Base-by-base conservation (phyloP, 495 filamentous ascomycete species). In the Bathelium albidoporum region DNA sequence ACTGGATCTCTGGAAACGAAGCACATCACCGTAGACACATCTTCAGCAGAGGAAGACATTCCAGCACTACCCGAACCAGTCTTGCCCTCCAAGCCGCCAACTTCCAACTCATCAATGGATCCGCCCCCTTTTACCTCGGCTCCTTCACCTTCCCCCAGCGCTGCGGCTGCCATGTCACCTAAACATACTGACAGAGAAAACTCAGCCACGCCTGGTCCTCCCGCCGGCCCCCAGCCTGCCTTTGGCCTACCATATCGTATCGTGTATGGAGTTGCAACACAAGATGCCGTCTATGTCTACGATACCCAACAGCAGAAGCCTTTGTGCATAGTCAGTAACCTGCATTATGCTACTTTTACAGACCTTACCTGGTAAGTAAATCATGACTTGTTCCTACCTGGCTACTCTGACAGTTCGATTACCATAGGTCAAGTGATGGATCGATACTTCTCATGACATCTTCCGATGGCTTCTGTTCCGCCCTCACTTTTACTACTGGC, bases 261-360 rank as follows among this genome's bases (percentile, higher is more conserved):
- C 73, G 85, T 97, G 0, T 99, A 97, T 77, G 94, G 92, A 5
- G 94, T 99, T 53, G 95, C 94, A 18, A 99, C 95, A 0, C 91
- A 97, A 72, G 95, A 99, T 73, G 89, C 95, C 0, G 86, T 99
- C n/a, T 75, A 96, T 39, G 81, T 99, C 32, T 97, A 97, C 73
- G 95, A 99, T 72, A 99, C 95, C 0, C 95, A 99, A 70, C 95
- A 99, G 68, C 85, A 90, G 65, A 94, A 90, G 2, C 94, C 95
- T 2, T 78, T 99, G 31, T 94, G 89, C 73, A 77, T 96, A 20
- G 91, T 97, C 24, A 97, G 90, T 81, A 99, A 99, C 70, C 71
- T 99, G 58, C 95, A 99, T 67, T 96, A 90, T 73, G 91, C 95
- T 7, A 96, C 92, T 0, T 99, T 99, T 69, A 97, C 95, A 1